Conservation (phyloP, 2,329 filamentous ascomycete species). For the Talaromyces pinophilus region DNA sequence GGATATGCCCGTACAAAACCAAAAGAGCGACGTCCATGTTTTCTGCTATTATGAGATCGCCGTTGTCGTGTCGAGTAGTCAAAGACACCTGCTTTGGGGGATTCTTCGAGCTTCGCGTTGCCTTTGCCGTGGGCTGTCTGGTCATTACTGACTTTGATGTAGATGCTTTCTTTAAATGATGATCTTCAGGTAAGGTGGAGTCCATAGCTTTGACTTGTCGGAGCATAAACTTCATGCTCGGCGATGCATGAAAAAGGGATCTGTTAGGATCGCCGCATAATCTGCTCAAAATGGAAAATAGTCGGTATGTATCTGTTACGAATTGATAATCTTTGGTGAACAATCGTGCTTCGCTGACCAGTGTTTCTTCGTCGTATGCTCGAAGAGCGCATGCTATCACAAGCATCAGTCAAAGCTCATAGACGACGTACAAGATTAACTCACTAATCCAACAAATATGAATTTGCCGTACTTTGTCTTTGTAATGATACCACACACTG, state of each 20-base stretch:
- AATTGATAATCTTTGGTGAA: constrained; percentile 82
- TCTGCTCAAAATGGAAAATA: constrained; percentile 77
- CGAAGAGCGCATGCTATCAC: constrained; percentile 73
- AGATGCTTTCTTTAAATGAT: constrained; percentile 31
- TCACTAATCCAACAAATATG: constrained; percentile 74
- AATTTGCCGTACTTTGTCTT: constrained; percentile 68
- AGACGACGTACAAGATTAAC: constrained; percentile 30
- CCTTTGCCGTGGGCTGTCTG: neutral
- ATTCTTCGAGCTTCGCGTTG: constrained; percentile 29
- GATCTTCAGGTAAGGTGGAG: constrained; percentile 59
- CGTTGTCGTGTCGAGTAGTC: constrained; percentile 40
- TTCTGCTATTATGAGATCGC: constrained; percentile 39
- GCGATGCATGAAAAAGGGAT: constrained; percentile 71
- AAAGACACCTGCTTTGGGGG: constrained; percentile 47
- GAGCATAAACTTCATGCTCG: constrained; percentile 86
- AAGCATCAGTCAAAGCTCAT: constrained; percentile 25
- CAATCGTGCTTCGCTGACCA: constrained; percentile 73
- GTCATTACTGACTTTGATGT: constrained; percentile 37
- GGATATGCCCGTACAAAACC: constrained; percentile 85
- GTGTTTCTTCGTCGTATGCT: constrained; percentile 74
- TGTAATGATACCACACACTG: constrained; percentile 75
- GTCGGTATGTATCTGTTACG: constrained; percentile 76
- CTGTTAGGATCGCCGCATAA: constrained; percentile 67
- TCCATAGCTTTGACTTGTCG: constrained; percentile 92
- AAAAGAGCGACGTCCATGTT: constrained; percentile 77